Conservation (phyloP, 192 early-diverging fungal species). For the Coemansia sp. region DNA sequence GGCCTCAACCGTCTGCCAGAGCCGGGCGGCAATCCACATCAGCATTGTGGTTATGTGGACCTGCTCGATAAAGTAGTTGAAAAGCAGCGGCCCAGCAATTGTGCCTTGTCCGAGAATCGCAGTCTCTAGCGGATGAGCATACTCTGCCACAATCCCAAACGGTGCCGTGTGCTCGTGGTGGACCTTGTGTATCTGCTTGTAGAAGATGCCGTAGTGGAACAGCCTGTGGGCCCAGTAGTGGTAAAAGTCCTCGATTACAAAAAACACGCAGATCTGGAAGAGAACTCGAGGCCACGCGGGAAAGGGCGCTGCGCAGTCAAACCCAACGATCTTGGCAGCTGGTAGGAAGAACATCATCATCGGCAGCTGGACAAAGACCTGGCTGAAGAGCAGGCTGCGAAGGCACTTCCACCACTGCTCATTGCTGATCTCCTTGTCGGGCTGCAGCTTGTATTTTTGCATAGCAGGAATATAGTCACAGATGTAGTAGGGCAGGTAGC, state of each 20-base stretch:
- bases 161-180: constrained; percentile 76
- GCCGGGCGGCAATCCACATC: constrained; percentile 68
- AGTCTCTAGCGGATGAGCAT: constrained; percentile 72
- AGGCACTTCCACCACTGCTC: constrained; percentile 63
- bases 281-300: constrained; percentile 58
- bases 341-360: constrained; percentile 69
- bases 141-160: constrained; percentile 73
- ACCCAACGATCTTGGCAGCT: constrained; percentile 61
- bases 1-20: constrained; percentile 66
- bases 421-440: constrained; percentile 55
- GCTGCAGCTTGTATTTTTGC: constrained; percentile 75
- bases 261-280: constrained; percentile 59
- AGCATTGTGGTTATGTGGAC: constrained; percentile 70
- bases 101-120: constrained; percentile 68
- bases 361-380: constrained; percentile 68
- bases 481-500: constrained; percentile 79
- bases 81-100: constrained; percentile 59
- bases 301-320: constrained; percentile 66
- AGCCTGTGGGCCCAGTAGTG: constrained; percentile 75
- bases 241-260: constrained; percentile 69
- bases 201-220: constrained; percentile 67
- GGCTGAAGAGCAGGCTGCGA: constrained; percentile 61
- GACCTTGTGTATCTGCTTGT: constrained; percentile 79
- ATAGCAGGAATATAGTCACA: constrained; percentile 81
- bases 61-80: constrained; percentile 57